phyloP scores from a whole-genome alignment of 2,329 filamentous ascomycete genomes.

The Colletotrichum sp. region DNA sequence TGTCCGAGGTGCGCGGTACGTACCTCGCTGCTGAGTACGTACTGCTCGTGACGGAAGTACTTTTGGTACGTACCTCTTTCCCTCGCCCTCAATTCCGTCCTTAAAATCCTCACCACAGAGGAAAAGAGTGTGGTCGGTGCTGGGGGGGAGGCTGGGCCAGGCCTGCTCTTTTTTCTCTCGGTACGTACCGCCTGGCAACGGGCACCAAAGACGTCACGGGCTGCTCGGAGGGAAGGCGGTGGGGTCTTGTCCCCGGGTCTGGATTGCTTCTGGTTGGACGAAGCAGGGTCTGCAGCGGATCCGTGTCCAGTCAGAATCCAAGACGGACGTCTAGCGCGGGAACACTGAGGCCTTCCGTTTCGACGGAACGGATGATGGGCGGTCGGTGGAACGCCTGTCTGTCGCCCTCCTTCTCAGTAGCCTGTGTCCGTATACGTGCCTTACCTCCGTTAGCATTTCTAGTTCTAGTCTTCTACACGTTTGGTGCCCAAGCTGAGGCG shows the following conservation, averaged over 20 bases:
- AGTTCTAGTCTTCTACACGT: background rate
- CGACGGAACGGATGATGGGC: conserved; percentile 1
- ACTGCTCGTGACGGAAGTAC: background rate
- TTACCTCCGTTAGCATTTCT: background rate
- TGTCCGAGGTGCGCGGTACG: background rate
- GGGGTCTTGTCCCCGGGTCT: background rate
- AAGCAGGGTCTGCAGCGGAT: background rate
- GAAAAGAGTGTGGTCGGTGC: background rate
- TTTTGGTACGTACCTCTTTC: background rate
- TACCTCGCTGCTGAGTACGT: background rate
- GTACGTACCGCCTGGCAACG: background rate
- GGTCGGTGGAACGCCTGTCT: background rate
- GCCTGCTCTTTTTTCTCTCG: background rate
- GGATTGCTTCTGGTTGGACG: background rate
- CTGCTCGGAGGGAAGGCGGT: background rate
- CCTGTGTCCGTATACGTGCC: background rate
- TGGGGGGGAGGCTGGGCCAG: background rate
- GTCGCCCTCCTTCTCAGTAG: background rate
- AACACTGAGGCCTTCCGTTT: background rate
- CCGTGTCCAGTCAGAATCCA: background rate
- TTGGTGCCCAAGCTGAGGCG: background rate
- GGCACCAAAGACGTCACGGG: conserved; percentile 8
- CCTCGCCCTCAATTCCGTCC: background rate
- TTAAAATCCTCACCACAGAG: background rate
- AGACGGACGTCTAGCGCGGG: background rate